Evolutionary conservation across 352 stramenopile genomes (phyloP).

Genomic region (Globisporangium acanthophoron): DNA sequence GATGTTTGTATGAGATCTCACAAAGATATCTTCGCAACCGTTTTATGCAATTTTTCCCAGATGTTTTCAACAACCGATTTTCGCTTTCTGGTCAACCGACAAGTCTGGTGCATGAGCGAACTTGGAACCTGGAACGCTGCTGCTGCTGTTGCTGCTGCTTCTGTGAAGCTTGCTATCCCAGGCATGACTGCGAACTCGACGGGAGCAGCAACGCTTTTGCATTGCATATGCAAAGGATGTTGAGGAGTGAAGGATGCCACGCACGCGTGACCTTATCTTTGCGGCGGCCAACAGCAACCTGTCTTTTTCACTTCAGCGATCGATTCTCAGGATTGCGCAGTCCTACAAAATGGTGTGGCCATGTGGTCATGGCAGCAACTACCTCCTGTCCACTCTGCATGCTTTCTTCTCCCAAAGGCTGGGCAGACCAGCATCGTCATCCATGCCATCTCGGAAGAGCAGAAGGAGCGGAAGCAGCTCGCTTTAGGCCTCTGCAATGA

Average conservation of each 20-base stretch:
- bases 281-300: not conserved
- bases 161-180: too few species aligned
- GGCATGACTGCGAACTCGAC: too few species aligned
- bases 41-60: not conserved
- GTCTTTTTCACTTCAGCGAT: conserved; percentile 1
- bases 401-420: too few species aligned
- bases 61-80: not conserved
- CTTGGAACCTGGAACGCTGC: too few species aligned
- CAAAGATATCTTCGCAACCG: not conserved
- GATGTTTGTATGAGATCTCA: not conserved
- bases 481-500: not conserved
- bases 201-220: too few species aligned
- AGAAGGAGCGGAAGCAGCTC: not conserved
- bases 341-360: not conserved
- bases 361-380: not conserved
- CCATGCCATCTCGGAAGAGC: too few species aligned
- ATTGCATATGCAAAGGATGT: too few species aligned
- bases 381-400: too few species aligned
- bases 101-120: too few species aligned
- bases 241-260: not conserved
- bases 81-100: not conserved
- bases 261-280: not conserved
- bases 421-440: too few species aligned
- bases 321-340: not conserved
- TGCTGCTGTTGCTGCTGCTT: too few species aligned